Evolutionary conservation across 108 stramenopile species (phyloP).

Genomic region (Schizochytrium sp.): DNA sequence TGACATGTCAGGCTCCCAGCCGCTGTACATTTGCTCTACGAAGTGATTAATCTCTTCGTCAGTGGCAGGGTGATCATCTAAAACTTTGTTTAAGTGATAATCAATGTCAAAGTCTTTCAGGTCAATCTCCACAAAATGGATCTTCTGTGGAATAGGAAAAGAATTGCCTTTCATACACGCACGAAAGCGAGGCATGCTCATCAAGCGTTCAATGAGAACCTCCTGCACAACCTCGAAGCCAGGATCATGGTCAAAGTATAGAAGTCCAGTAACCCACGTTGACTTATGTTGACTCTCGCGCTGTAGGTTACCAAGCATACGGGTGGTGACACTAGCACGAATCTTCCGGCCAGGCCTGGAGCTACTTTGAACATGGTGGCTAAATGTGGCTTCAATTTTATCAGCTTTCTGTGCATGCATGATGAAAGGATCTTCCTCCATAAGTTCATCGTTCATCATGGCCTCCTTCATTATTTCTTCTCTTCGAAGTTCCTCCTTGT

Average conservation of each 20-base stretch:
- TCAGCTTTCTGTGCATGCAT: too few species aligned
- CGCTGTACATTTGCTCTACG: slow-evolving; percentile 40
- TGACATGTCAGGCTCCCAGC: not conserved
- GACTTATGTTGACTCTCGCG: slow-evolving; percentile 28
- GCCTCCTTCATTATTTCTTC: too few species aligned
- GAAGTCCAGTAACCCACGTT: slow-evolving; percentile 36
- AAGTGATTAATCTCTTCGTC: not conserved
- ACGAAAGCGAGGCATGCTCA: slow-evolving; percentile 34
- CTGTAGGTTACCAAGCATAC: slow-evolving; percentile 39
- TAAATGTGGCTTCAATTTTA: too few species aligned
- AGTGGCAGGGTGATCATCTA: not conserved
- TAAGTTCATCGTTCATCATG: too few species aligned
- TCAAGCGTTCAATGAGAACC: not conserved
- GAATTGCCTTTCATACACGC: not conserved
- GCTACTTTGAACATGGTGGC: too few species aligned
- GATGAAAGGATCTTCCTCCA: too few species aligned
- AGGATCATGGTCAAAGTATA: slow-evolving; percentile 25
- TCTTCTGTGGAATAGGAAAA: not conserved
- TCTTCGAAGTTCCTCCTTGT: too few species aligned
- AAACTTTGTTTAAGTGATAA: slow-evolving; percentile 37
- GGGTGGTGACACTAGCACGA: slow-evolving; percentile 34
- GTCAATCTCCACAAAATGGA: slow-evolving; percentile 50
- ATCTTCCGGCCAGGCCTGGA: slow-evolving; percentile 11
- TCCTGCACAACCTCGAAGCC: slow-evolving; percentile 36
- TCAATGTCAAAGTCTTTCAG: slow-evolving; percentile 19